Conservation (phyloP, 352 stramenopile species). For the Peronosclerospora sorghi region DNA sequence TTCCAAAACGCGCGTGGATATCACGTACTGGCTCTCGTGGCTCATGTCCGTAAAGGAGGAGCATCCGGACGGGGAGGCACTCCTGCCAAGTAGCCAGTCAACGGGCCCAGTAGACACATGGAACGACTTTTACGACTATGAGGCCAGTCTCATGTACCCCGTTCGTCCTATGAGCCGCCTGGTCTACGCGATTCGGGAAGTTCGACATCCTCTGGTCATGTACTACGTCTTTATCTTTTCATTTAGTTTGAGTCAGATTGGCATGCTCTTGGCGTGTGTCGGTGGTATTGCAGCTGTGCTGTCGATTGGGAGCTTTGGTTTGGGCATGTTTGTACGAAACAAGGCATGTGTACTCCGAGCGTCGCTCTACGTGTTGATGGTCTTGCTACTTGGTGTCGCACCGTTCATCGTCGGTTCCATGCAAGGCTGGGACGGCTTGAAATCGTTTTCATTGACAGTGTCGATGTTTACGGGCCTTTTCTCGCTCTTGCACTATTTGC, state of each 20-base stretch:
- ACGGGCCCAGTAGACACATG: constrained; percentile 41
- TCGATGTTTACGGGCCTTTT: constrained; percentile 69
- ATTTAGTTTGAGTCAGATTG: constrained; percentile 61
- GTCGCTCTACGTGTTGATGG: constrained; percentile 58
- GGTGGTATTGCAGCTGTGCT: constrained; percentile 47
- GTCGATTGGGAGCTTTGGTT: constrained; percentile 52
- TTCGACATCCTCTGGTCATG: constrained; percentile 70
- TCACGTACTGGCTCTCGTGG: constrained; percentile 74
- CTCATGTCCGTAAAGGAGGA: constrained; percentile 55
- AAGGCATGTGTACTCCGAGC: constrained; percentile 42
- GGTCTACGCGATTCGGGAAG: constrained; percentile 60
- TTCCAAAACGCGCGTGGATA: constrained; percentile 72
- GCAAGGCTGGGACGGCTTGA: constrained; percentile 48
- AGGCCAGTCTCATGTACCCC: constrained; percentile 48
- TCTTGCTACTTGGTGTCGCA: constrained; percentile 44
- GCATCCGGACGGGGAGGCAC: constrained; percentile 31
- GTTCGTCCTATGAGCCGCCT: constrained; percentile 56
- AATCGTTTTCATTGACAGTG: constrained; percentile 58
- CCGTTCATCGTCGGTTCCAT: constrained; percentile 55
- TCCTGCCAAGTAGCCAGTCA: constrained; percentile 18
- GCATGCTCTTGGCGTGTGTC: constrained; percentile 43
- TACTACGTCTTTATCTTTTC: constrained; percentile 74
- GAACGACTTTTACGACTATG: constrained; percentile 72
- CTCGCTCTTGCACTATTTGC: constrained; percentile 61
- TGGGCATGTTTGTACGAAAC: constrained; percentile 46